Conservation (phyloP, 495 filamentous ascomycete species). For the Polyplosphaeria fusca region DNA sequence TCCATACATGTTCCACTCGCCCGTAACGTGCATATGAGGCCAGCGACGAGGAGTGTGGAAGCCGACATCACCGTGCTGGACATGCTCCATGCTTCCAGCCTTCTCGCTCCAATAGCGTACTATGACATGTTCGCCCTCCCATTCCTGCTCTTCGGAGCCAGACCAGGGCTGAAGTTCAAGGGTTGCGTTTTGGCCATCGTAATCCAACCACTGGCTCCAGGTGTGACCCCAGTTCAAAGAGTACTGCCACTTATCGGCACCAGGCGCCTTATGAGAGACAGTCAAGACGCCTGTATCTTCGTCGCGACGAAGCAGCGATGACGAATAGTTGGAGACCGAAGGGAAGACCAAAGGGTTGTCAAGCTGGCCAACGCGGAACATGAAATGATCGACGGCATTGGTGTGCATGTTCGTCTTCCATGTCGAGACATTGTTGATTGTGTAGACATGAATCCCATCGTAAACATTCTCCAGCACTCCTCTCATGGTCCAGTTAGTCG, state of each 20-base stretch:
- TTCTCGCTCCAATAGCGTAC: slow-evolving; percentile 67
- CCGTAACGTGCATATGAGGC: slow-evolving; percentile 65
- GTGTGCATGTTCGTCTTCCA: slow-evolving; percentile 43
- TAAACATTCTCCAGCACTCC: slow-evolving; percentile 57
- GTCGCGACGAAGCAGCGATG: slow-evolving; percentile 46
- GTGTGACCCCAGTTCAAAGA: slow-evolving; percentile 59
- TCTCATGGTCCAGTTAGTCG: slow-evolving; percentile 54
- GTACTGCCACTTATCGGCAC: slow-evolving; percentile 64
- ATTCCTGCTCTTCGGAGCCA: slow-evolving; percentile 59
- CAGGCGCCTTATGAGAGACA: slow-evolving; percentile 59
- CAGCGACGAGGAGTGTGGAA: slow-evolving; percentile 50
- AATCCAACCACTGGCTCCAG: slow-evolving; percentile 59
- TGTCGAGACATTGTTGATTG: slow-evolving; percentile 53
- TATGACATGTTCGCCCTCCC: slow-evolving; percentile 63
- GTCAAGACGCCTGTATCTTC: slow-evolving; percentile 45
- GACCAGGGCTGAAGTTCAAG: slow-evolving; percentile 53
- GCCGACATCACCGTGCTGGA: slow-evolving; percentile 59
- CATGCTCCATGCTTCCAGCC: slow-evolving; percentile 61
- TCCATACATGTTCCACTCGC: slow-evolving; percentile 65
- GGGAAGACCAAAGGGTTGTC: slow-evolving; percentile 64
- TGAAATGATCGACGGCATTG: slow-evolving; percentile 54
- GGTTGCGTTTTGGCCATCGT: slow-evolving; percentile 48
- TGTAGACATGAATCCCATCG: slow-evolving; percentile 64
- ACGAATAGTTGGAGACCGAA: slow-evolving; percentile 57
- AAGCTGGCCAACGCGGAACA: slow-evolving; percentile 54